These are phyloP conservation scores for Thermothielavioides terrestris DNA, from an alignment of 495 filamentous ascomycete species.

Conservation along the genomic window DNA sequence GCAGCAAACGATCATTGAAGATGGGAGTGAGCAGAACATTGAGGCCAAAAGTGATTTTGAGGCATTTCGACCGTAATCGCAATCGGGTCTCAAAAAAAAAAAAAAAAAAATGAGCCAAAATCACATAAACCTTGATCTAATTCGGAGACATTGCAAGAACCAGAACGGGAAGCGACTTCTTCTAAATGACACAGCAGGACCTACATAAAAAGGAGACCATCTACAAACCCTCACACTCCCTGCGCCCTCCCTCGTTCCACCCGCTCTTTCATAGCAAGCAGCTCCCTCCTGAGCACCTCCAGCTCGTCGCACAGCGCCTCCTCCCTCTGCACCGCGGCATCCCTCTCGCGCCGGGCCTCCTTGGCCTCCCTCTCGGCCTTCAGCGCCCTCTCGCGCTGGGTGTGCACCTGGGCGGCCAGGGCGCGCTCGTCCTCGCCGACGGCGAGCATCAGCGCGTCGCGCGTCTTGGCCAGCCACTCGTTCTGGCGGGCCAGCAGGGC, in stretches of 20 bases:
- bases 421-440: constrained; percentile 8
- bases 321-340: not conserved
- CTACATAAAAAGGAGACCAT: no score
- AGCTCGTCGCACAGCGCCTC: not conserved
- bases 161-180: no score
- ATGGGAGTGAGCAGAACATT: no score
- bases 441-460: constrained; percentile 14
- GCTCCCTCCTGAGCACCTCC: not conserved
- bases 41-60: no score
- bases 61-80: no score
- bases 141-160: no score
- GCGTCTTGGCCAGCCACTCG: constrained; percentile 7
- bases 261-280: not conserved
- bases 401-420: constrained; percentile 7
- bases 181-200: not conserved
- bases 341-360: constrained; percentile 8
- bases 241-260: no score
- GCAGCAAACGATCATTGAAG: no score
- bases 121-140: not conserved
- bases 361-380: constrained; percentile 6
- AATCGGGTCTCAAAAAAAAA: no score
- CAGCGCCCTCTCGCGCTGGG: constrained; percentile 1
- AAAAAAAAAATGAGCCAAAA: not conserved
- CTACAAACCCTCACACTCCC: not conserved
- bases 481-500: constrained; percentile 16